A percentile compares a stretch with the other conserved stretches of the same genome.
Evolutionary conservation across 164 flowering plant species (phyloP).

Genomic region (Hamamelis virginiana): DNA sequence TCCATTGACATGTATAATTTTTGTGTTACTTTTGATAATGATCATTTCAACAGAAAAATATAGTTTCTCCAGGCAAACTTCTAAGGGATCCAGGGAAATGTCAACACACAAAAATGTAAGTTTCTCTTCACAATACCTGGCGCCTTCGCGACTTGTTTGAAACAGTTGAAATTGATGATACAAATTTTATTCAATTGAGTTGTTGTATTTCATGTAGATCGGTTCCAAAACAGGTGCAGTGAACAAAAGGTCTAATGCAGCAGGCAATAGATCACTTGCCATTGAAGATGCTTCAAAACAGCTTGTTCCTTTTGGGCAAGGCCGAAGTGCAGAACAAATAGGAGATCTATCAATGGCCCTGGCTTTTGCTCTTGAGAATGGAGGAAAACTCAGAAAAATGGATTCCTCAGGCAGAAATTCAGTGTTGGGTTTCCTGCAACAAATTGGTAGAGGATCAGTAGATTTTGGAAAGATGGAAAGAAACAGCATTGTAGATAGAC

Average conservation of each 20-base stretch:
- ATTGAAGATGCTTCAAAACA: slow-evolving; percentile 41
- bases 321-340: slow-evolving; percentile 34
- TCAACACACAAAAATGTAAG: slow-evolving; percentile 45
- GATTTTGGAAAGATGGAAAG: slow-evolving; percentile 30
- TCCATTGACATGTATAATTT: not conserved
- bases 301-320: slow-evolving; percentile 47
- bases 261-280: slow-evolving; percentile 23
- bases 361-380: slow-evolving; percentile 59
- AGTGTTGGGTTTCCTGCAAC: slow-evolving; percentile 41
- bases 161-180: slow-evolving; percentile 1
- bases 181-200: slow-evolving; percentile 9
- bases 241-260: slow-evolving; percentile 17
- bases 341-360: slow-evolving; percentile 66
- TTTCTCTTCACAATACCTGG: not conserved
- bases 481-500: slow-evolving; percentile 20
- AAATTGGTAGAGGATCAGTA: slow-evolving; percentile 37
- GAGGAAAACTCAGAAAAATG: slow-evolving; percentile 38
- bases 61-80: slow-evolving; percentile 35
- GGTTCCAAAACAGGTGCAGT: slow-evolving; percentile 18
- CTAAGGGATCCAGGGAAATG: slow-evolving; percentile 39
- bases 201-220: slow-evolving; percentile 29
- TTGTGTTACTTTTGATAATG: not conserved
- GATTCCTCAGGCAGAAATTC: slow-evolving; percentile 36
- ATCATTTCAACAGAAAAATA: slow-evolving; percentile 33
- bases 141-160: not conserved